Evolutionary conservation across 2,329 filamentous ascomycete species (phyloP).

Genomic region (Tolypocladium tropicale): DNA sequence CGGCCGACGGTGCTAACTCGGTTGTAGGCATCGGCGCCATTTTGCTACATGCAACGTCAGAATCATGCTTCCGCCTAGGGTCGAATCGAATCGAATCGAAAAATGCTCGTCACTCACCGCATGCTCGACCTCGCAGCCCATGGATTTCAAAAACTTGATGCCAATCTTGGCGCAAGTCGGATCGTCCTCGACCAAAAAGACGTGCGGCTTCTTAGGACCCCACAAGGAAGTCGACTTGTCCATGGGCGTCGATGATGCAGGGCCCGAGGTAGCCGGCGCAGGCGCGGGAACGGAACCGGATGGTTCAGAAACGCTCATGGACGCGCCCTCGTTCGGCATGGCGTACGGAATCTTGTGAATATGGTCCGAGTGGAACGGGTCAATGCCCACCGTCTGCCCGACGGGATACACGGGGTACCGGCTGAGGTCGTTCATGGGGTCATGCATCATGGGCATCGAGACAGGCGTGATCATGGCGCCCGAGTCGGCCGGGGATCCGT

Average conservation of each 20-base stretch:
- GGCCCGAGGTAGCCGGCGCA: slow-evolving; percentile 5
- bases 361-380: slow-evolving; percentile 89
- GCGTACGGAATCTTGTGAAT: slow-evolving; percentile 90
- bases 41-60: slow-evolving; percentile 27
- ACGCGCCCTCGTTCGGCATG: slow-evolving; percentile 47
- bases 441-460: slow-evolving; percentile 37
- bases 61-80: background rate
- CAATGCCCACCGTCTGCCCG: slow-evolving; percentile 82
- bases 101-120: slow-evolving; percentile 38
- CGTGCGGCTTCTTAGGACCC: slow-evolving; percentile 59
- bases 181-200: slow-evolving; percentile 83
- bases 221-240: slow-evolving; percentile 36
- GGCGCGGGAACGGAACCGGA: slow-evolving; percentile 9
- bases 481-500: slow-evolving; percentile 44
- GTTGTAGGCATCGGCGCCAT: slow-evolving; percentile 85
- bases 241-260: slow-evolving; percentile 15
- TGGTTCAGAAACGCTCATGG: slow-evolving; percentile 27
- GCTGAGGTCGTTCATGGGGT: slow-evolving; percentile 43
- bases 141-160: slow-evolving; percentile 54
- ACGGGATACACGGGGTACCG: slow-evolving; percentile 78
- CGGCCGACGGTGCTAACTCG: slow-evolving; percentile 52
- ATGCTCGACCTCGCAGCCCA: slow-evolving; percentile 57
- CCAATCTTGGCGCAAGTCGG: slow-evolving; percentile 58
- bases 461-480: slow-evolving; percentile 30
- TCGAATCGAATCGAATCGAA: slow-evolving; percentile 8